phyloP scores from a whole-genome alignment of 768 basidiomycete genomes.

The Mycena haematopus region DNA sequence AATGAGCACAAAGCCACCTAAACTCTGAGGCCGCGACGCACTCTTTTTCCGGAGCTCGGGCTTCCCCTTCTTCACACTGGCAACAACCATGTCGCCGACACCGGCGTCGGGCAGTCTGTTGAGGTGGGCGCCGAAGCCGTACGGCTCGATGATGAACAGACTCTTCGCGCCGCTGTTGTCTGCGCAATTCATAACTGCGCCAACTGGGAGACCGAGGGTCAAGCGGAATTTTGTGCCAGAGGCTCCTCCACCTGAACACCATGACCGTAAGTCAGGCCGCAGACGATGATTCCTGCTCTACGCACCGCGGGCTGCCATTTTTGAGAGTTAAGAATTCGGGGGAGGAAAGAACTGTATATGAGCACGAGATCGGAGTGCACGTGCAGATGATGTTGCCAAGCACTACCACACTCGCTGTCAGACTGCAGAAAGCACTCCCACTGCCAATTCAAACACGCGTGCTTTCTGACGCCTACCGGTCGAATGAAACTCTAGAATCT shows the following conservation, averaged over 20 bases:
- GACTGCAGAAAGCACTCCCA: too few species aligned
- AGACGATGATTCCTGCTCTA: not conserved
- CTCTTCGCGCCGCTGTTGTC: constrained; percentile 99
- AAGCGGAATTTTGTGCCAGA: constrained; percentile 97
- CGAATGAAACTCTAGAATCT: too few species aligned
- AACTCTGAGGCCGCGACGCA: constrained; percentile 48
- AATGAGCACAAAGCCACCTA: not conserved
- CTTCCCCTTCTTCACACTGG: constrained; percentile 99
- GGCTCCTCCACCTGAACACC: constrained; percentile 56
- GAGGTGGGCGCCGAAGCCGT: constrained; percentile 92
- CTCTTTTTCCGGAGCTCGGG: constrained; percentile 99
- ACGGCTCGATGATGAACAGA: constrained; percentile 93
- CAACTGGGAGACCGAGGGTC: constrained; percentile 92
- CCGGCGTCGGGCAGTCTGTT: constrained; percentile 97
- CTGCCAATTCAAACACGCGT: too few species aligned
- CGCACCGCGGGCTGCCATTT: constrained; percentile 26
- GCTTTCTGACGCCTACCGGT: too few species aligned
- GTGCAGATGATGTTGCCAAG: too few species aligned
- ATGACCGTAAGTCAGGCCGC: not conserved
- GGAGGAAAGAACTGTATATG: not conserved
- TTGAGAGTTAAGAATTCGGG: not conserved
- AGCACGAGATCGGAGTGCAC: too few species aligned
- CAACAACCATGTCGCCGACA: constrained; percentile 95
- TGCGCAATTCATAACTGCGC: constrained; percentile 95
- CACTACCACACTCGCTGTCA: too few species aligned